Evolutionary conservation across 2,329 filamentous ascomycete species (phyloP).

Genomic region (Epichloe coenophiala): DNA sequence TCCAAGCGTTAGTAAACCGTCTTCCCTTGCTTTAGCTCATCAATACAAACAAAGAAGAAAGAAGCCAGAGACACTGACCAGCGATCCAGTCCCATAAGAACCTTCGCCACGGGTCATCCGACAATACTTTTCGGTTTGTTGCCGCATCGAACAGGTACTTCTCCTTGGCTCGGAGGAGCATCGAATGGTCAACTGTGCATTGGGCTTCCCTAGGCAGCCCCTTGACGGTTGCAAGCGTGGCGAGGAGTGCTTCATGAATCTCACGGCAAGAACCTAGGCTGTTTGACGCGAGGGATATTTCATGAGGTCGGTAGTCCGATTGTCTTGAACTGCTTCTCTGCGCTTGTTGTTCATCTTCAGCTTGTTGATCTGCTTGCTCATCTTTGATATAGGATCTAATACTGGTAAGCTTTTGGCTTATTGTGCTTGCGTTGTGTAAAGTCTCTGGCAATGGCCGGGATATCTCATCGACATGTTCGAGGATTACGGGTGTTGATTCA

Average conservation of each 20-base stretch:
- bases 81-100: constrained; percentile 68
- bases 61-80: constrained; percentile 29
- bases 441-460: constrained; percentile 24
- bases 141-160: constrained; percentile 50
- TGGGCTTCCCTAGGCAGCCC: constrained; percentile 38
- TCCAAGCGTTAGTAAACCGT: neutral
- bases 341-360: constrained; percentile 13
- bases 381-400: constrained; percentile 27
- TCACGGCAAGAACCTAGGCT: constrained; percentile 37
- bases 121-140: constrained; percentile 52
- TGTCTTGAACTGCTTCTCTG: constrained; percentile 13
- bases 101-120: constrained; percentile 61
- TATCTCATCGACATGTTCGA: constrained; percentile 25
- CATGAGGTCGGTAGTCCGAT: constrained; percentile 19
- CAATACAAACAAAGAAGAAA: neutral
- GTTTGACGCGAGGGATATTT: constrained; percentile 25
- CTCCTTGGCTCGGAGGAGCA: constrained; percentile 46
- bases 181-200: constrained; percentile 39
- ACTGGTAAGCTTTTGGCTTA: constrained; percentile 35
- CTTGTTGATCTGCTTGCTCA: constrained; percentile 12
- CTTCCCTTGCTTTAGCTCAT: neutral
- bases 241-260: constrained; percentile 41
- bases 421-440: constrained; percentile 27
- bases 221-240: constrained; percentile 28
- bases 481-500: constrained; percentile 17